Conservation (phyloP, 768 basidiomycete species). For the Multifurca ochricompacta region DNA sequence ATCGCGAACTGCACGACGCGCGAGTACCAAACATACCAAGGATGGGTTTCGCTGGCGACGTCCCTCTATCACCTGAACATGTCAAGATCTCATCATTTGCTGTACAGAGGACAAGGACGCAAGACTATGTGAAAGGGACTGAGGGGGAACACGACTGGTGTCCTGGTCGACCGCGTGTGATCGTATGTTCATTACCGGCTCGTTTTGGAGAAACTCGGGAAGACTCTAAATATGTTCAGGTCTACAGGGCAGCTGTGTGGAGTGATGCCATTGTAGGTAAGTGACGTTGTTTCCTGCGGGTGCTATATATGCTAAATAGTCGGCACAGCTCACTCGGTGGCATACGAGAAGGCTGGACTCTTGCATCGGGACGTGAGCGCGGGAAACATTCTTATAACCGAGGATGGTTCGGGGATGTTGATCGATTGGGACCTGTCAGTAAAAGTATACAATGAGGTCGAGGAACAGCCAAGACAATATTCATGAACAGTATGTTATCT, state of each 20-base stretch:
- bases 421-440: constrained; percentile 5
- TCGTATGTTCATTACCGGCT: neutral
- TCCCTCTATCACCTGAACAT: neutral
- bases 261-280: neutral
- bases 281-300: neutral
- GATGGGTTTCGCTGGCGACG: neutral
- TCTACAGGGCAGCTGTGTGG: constrained; percentile 1
- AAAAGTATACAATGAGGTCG: neutral
- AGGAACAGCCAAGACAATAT: neutral
- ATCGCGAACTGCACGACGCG: neutral
- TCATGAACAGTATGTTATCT: neutral
- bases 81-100: neutral
- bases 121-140: neutral
- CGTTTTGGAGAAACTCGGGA: neutral
- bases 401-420: neutral
- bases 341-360: neutral
- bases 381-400: constrained; percentile 1
- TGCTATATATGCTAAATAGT: neutral
- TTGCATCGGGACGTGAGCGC: constrained; percentile 8
- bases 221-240: neutral
- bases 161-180: neutral
- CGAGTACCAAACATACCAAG: neutral
- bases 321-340: neutral
- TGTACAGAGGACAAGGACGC: neutral
- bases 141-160: neutral